These are phyloP conservation scores for Citrus hindsii DNA, from an alignment of 345 rosid species.

Conservation along the genomic window DNA sequence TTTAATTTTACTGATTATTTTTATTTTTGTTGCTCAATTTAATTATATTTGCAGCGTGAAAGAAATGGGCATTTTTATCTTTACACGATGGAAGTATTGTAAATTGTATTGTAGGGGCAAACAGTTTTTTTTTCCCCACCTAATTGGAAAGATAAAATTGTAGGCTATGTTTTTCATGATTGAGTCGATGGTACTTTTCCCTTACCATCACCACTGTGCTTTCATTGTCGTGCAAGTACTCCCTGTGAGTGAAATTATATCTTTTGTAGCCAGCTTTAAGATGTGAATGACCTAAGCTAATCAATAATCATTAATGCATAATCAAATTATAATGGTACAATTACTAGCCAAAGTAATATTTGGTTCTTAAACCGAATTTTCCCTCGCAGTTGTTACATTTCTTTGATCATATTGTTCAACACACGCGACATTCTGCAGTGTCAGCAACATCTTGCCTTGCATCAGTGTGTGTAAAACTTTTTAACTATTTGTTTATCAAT, in stretches of 20 bases:
- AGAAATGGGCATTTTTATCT: not conserved
- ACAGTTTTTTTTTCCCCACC: not conserved
- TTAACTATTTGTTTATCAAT: not conserved
- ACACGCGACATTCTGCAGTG: not conserved
- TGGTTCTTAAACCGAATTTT: not conserved
- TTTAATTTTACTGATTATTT: conserved; percentile 8
- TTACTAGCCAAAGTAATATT: not conserved
- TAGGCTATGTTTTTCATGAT: not conserved
- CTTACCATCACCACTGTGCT: not conserved
- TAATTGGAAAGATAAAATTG: not conserved
- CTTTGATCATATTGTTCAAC: not conserved
- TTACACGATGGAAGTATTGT: not conserved
- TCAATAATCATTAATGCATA: not conserved
- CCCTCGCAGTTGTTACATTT: not conserved
- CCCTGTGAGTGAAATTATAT: not conserved
- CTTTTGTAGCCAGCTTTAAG: not conserved
- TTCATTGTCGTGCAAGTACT: not conserved
- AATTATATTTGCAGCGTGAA: not conserved
- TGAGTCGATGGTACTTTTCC: not conserved
- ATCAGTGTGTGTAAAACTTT: not conserved
- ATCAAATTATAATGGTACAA: not conserved
- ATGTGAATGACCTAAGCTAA: not conserved
- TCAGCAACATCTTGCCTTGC: not conserved
- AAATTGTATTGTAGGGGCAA: not conserved
- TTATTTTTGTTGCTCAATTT: not conserved